These are phyloP conservation scores for Pleurotus platypus DNA, from an alignment of 768 basidiomycete species.

Conservation along the genomic window DNA sequence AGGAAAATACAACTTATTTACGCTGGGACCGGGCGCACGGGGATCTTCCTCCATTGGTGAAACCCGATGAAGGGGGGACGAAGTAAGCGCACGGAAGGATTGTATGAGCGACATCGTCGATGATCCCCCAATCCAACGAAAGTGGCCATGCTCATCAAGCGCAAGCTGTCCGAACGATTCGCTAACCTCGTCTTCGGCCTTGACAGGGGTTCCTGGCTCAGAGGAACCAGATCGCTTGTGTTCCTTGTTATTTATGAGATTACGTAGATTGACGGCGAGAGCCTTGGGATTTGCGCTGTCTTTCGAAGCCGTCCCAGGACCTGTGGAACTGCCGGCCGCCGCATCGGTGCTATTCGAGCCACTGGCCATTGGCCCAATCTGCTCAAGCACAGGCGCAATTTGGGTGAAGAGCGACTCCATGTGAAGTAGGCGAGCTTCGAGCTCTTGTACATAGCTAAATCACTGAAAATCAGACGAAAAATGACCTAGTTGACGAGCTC, in stretches of 20 bases:
- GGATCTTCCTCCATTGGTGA: slow-evolving; percentile 86
- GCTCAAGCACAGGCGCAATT: slow-evolving; percentile 75
- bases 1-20: slow-evolving; percentile 86
- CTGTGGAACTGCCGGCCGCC: slow-evolving; percentile 29
- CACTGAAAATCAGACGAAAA: slow-evolving; percentile 16
- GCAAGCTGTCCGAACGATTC: slow-evolving; percentile 87
- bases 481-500: slow-evolving; percentile 4
- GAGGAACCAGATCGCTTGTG: slow-evolving; percentile 15
- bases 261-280: slow-evolving; percentile 3
- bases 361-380: slow-evolving; percentile 56
- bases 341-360: slow-evolving; percentile 23
- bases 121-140: slow-evolving; percentile 90
- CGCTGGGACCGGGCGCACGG: slow-evolving; percentile 71
- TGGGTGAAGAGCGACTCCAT: slow-evolving; percentile 87
- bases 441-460: slow-evolving; percentile 83
- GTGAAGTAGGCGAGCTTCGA: slow-evolving; percentile 81
- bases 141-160: slow-evolving; percentile 84
- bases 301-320: slow-evolving; percentile 34
- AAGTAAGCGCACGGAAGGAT: slow-evolving; percentile 75
- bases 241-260: slow-evolving; percentile 3
- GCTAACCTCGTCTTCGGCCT: slow-evolving; percentile 71
- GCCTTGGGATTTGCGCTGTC: slow-evolving; percentile 16
- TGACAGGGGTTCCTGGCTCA: slow-evolving; percentile 42
- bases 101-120: slow-evolving; percentile 92
- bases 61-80: slow-evolving; percentile 69